A percentile compares a stretch with the other conserved stretches of the same genome.
Evolutionary conservation across 805 yeast genomes (phyloP).

Genomic region (Sugiyamaella floridensis): DNA sequence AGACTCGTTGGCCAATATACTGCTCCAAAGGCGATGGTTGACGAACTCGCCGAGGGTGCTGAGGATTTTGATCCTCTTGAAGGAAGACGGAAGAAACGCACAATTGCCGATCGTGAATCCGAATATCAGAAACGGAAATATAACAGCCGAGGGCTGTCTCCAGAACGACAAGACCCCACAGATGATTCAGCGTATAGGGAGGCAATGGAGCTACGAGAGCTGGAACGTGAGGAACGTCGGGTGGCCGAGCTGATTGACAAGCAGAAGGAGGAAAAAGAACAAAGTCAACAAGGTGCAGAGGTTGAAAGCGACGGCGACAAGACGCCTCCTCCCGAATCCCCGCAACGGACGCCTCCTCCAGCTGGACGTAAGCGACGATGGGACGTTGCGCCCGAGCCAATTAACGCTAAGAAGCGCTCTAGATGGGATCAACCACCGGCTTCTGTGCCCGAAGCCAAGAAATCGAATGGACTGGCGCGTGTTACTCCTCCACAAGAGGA

Average conservation of each 20-base stretch:
- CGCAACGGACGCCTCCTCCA: conserved; percentile 1
- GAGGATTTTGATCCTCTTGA: conserved; percentile 30
- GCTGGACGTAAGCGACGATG: conserved; percentile 27
- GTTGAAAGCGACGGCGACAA: conserved; percentile 22
- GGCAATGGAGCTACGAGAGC: conserved; percentile 36
- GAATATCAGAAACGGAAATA: conserved; percentile 43
- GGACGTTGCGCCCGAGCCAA: conserved; percentile 25
- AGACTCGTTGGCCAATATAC: conserved; percentile 37
- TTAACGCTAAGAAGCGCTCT: conserved; percentile 19
- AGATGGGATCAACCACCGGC: conserved; percentile 31
- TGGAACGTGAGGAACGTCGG: conserved; percentile 34
- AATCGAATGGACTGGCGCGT: conserved; percentile 18
- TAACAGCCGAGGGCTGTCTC: conserved; percentile 26
- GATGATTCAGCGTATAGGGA: conserved; percentile 34
- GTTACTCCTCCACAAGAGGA: conserved; percentile 25
- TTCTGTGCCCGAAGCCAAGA: background rate
- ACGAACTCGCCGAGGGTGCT: conserved; percentile 25
- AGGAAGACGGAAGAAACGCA: conserved; percentile 18
- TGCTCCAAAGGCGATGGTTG: conserved; percentile 32
- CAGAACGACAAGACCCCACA: conserved; percentile 17
- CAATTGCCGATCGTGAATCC: conserved; percentile 34
- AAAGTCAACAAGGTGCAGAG: conserved; percentile 15
- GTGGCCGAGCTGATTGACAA: conserved; percentile 25
- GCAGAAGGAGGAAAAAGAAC: conserved; percentile 23
- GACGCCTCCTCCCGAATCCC: conserved; percentile 14